Evolutionary conservation across 805 yeast genomes (phyloP).

Genomic region (Pichia cephalocereana): DNA sequence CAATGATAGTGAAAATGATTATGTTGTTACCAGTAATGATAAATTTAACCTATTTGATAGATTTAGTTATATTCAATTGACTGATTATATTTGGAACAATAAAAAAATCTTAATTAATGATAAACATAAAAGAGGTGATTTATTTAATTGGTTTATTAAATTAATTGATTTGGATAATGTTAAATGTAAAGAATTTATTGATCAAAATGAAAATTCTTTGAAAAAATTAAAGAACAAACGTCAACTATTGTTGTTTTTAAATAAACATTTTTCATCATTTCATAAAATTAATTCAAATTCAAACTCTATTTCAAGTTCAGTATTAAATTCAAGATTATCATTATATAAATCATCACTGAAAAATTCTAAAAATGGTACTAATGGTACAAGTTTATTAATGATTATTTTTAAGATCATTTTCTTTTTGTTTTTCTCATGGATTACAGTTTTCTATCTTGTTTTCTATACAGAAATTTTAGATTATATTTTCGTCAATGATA

Average conservation of each 20-base stretch:
- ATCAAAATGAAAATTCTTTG: background rate
- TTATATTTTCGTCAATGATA: too few species aligned
- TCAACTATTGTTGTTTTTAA: constrained; percentile 6
- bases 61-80: constrained; percentile 2
- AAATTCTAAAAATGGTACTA: too few species aligned
- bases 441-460: too few species aligned
- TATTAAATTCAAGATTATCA: background rate
- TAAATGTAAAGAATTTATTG: background rate
- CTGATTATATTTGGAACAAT: background rate
- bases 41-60: constrained; percentile 1
- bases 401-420: too few species aligned
- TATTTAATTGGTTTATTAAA: background rate
- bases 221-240: constrained; percentile 7
- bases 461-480: too few species aligned
- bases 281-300: background rate
- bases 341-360: too few species aligned
- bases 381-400: too few species aligned
- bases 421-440: too few species aligned
- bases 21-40: background rate
- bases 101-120: background rate
- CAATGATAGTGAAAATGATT: background rate
- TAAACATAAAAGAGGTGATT: background rate
- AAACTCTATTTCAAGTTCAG: too few species aligned
- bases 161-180: background rate
- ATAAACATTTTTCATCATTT: background rate